A percentile compares a stretch with the other conserved stretches of the same genome.
Conservation (phyloP, 139 green algal genomes). For the Marvania coccoides region DNA sequence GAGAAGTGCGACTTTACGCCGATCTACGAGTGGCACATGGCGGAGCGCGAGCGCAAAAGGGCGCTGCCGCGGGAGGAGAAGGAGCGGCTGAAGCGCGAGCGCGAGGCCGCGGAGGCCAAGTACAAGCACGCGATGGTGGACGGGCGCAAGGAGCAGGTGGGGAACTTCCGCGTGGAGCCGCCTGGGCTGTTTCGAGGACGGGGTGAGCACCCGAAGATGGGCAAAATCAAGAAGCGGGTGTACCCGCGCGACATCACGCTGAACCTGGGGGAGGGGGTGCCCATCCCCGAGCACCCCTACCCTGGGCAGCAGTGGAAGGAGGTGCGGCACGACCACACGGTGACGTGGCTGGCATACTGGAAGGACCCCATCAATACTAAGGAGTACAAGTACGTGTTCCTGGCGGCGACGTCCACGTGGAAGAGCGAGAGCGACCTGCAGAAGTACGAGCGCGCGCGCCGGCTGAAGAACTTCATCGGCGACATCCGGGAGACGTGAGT, state of each 20-base stretch:
- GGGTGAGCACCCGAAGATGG: constrained; percentile 98
- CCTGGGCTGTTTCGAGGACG: constrained; percentile 95
- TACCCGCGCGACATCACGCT: constrained; percentile 95
- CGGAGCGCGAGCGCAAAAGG: constrained; percentile 90
- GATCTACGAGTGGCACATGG: constrained; percentile 85
- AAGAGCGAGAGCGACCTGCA: constrained; percentile 86
- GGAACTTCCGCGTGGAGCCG: constrained; percentile 98
- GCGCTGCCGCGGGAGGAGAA: constrained; percentile 91
- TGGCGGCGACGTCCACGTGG: constrained; percentile 83
- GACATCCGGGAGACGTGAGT: constrained; percentile 21
- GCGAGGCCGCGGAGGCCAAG: constrained; percentile 73
- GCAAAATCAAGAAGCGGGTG: constrained; percentile 90
- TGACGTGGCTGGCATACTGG: constrained; percentile 98
- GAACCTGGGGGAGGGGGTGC: constrained; percentile 85
- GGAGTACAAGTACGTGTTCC: constrained; percentile 92
- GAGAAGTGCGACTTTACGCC: constrained; percentile 88
- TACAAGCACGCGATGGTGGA: constrained; percentile 91
- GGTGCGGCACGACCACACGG: constrained; percentile 83
- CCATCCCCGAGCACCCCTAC: constrained; percentile 83
- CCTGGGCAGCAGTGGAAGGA: constrained; percentile 43
- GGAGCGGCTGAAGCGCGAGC: constrained; percentile 68
- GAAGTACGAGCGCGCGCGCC: constrained; percentile 98
- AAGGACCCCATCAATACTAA: constrained; percentile 87
- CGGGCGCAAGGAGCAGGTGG: constrained; percentile 86
- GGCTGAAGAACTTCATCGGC: constrained; percentile 65